Percentiles rank a stretch among this genome's conserved stretches.
phyloP scores from a whole-genome alignment of 768 basidiomycete species.

The Pleurotus citrinopileatus region DNA sequence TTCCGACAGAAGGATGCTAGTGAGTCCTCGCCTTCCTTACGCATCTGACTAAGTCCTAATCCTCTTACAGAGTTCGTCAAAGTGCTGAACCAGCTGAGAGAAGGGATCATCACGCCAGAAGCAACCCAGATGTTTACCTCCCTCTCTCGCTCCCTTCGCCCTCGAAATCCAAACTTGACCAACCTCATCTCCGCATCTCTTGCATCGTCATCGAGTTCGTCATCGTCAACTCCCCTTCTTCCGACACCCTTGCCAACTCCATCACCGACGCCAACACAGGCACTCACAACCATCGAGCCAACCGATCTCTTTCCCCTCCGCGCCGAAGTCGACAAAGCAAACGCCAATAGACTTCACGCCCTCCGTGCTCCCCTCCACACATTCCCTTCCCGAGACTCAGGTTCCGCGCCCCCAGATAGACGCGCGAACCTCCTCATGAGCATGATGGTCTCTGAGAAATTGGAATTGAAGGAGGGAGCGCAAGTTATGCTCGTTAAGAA shows the following conservation, averaged over 20 bases:
- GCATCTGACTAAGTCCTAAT: background rate
- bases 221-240: background rate
- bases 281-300: slow-evolving; percentile 28
- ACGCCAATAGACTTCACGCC: slow-evolving; percentile 47
- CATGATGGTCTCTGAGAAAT: slow-evolving; percentile 55
- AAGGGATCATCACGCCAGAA: slow-evolving; percentile 35
- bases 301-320: slow-evolving; percentile 65
- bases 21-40: slow-evolving; percentile 24
- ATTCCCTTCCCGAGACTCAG: slow-evolving; percentile 55
- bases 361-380: slow-evolving; percentile 39
- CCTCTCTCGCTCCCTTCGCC: slow-evolving; percentile 15
- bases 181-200: background rate
- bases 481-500: slow-evolving; percentile 79
- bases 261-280: slow-evolving; percentile 14
- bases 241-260: background rate
- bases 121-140: slow-evolving; percentile 22
- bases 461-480: slow-evolving; percentile 56
- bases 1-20: slow-evolving; percentile 74
- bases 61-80: slow-evolving; percentile 54
- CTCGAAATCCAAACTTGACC: background rate
- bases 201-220: background rate
- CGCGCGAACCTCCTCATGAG: slow-evolving; percentile 55
- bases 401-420: slow-evolving; percentile 33
- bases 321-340: slow-evolving; percentile 66
- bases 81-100: slow-evolving; percentile 75